phyloP scores from a whole-genome alignment of 176 grass and related monocot species.

The Raddia distichophylla region DNA sequence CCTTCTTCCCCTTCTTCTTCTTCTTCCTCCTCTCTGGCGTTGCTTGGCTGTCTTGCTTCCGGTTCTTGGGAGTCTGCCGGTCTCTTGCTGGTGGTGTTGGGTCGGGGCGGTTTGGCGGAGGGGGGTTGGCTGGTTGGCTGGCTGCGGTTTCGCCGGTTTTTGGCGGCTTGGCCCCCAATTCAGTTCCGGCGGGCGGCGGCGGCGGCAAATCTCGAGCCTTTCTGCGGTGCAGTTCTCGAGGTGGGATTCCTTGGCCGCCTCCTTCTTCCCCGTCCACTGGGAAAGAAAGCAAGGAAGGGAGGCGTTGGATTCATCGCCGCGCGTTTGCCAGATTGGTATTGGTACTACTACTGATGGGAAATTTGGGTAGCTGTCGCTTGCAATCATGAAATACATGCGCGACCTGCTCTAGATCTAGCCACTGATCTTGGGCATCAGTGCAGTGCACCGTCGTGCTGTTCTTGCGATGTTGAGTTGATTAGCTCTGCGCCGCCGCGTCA shows the following conservation, averaged over 20 bases:
- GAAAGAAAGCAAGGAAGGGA: background rate
- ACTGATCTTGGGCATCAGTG: background rate
- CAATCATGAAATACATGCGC: no score
- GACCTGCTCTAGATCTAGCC: constrained; percentile 18
- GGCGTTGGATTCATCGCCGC: background rate
- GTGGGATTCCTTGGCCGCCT: background rate
- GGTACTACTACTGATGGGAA: background rate
- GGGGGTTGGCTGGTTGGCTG: background rate
- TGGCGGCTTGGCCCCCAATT: background rate
- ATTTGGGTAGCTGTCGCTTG: no score
- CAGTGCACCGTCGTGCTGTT: background rate
- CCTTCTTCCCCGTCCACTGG: background rate
- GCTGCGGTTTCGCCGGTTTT: background rate
- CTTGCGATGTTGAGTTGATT: background rate
- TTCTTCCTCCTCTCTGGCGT: background rate
- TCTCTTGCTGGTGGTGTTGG: background rate
- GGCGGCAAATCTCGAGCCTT: background rate
- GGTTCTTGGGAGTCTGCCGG: background rate
- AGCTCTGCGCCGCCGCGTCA: background rate
- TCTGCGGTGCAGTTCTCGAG: background rate
- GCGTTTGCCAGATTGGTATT: background rate
- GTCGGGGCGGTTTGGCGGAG: background rate
- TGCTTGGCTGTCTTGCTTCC: background rate
- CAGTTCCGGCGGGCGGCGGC: background rate
- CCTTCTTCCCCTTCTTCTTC: background rate